Conservation (phyloP, 202 grass and related monocot genomes). For the Hordeum pubiflorum region DNA sequence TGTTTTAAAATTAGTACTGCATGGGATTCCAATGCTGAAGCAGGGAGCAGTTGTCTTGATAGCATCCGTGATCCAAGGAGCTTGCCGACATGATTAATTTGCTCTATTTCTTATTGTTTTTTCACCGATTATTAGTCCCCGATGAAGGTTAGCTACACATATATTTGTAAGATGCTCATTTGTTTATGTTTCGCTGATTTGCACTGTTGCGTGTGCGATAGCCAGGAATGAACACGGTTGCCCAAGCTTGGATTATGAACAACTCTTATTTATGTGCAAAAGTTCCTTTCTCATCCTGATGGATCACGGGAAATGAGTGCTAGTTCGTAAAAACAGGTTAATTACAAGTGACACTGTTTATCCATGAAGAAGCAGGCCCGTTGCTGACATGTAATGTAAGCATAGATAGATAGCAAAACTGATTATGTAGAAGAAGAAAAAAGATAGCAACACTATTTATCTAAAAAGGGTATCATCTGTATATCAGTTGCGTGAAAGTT, state of each 20-base stretch:
- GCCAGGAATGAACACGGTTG: background rate
- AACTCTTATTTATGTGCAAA: background rate
- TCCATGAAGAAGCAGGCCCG: too few relatives aligned
- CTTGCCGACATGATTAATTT: background rate
- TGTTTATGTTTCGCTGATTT: background rate
- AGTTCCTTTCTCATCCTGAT: slow-evolving; percentile 10
- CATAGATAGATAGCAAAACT: too few relatives aligned
- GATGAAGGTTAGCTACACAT: background rate
- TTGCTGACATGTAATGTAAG: too few relatives aligned
- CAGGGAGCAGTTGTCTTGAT: background rate
- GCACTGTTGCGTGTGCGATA: slow-evolving; percentile 4
- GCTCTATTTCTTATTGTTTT: background rate
- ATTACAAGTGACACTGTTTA: too few relatives aligned
- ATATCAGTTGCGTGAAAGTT: too few relatives aligned
- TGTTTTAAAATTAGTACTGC: background rate
- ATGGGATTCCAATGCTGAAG: background rate
- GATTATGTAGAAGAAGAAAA: too few relatives aligned
- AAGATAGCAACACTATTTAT: too few relatives aligned
- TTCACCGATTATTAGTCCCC: background rate
- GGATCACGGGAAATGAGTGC: background rate
- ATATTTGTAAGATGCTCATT: background rate
- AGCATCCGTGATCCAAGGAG: background rate
- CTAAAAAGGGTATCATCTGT: too few relatives aligned
- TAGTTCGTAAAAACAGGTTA: background rate
- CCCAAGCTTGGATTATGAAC: background rate